These are phyloP conservation scores for Fusarium lateritium DNA, from an alignment of 2,329 filamentous ascomycete genomes.

Conservation along the genomic window DNA sequence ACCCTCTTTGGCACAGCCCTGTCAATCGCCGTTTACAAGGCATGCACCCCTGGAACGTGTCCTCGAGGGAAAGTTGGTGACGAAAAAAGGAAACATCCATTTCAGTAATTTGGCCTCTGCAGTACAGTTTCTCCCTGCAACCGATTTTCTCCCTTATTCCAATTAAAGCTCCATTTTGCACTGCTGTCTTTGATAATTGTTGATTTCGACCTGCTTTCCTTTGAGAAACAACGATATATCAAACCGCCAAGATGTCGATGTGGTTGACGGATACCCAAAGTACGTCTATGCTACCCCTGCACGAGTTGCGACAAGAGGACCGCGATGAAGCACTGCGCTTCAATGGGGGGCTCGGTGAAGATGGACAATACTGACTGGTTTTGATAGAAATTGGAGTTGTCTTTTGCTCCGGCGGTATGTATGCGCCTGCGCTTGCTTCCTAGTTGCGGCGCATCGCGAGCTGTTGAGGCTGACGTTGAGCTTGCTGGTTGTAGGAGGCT, in stretches of 20 bases:
- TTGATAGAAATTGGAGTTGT: conserved; percentile 92
- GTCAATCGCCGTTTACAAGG: conserved; percentile 38
- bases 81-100: conserved; percentile 41
- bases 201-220: neutral
- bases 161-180: neutral
- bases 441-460: conserved; percentile 41
- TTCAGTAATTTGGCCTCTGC: conserved; percentile 35
- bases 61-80: conserved; percentile 36
- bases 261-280: conserved; percentile 97
- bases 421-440: conserved; percentile 48
- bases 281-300: conserved; percentile 63
- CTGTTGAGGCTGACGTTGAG: conserved; percentile 35
- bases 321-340: conserved; percentile 9
- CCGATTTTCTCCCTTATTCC: conserved; percentile 19
- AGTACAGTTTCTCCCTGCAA: conserved; percentile 27
- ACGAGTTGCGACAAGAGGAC: conserved; percentile 8
- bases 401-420: conserved; percentile 97
- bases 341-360: neutral
- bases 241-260: conserved; percentile 74
- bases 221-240: conserved; percentile 10
- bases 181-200: neutral
- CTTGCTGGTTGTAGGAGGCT: conserved; percentile 73
- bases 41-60: conserved; percentile 44
- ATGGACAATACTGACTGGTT: conserved; percentile 50
- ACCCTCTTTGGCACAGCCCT: conserved; percentile 37